phyloP scores from a whole-genome alignment of 805 yeast genomes.

The Starmerella lactis-condensi region DNA sequence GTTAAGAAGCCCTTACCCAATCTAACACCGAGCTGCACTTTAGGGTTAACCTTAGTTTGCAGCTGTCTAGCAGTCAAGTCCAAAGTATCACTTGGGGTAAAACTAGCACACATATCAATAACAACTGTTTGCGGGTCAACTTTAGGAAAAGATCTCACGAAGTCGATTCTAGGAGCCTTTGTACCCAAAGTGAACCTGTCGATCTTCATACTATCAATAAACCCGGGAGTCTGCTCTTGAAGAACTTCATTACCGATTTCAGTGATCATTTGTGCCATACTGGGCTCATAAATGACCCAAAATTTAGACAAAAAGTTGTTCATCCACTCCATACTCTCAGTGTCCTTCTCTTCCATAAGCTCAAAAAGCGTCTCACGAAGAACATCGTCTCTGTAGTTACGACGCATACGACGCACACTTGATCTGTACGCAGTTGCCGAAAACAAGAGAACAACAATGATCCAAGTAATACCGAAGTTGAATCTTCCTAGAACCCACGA shows the following conservation, averaged over 20 bases:
- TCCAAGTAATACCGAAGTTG: conserved; percentile 59
- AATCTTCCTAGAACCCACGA: conserved; percentile 70
- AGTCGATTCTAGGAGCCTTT: conserved; percentile 85
- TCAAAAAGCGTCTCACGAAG: conserved; percentile 71
- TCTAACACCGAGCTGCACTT: conserved; percentile 54
- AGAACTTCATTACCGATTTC: conserved; percentile 70
- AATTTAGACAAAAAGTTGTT: conserved; percentile 75
- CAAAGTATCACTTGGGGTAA: conserved; percentile 74
- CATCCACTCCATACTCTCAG: conserved; percentile 91
- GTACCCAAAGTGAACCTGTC: conserved; percentile 84
- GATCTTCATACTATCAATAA: conserved; percentile 66
- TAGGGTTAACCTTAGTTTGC: conserved; percentile 69
- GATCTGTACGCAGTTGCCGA: conserved; percentile 60
- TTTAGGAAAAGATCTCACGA: conserved; percentile 72
- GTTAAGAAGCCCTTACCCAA: conserved; percentile 56
- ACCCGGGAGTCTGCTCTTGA: conserved; percentile 68
- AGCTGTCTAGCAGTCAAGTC: conserved; percentile 75
- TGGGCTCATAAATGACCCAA: conserved; percentile 84
- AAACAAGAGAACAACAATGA: conserved; percentile 50
- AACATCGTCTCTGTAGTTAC: conserved; percentile 53
- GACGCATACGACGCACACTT: conserved; percentile 62
- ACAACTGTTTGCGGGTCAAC: conserved; percentile 88
- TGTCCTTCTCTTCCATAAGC: conserved; percentile 58
- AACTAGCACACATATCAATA: conserved; percentile 91
- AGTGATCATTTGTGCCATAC: conserved; percentile 65